Percentiles rank a stretch among this genome's conserved stretches.
Conservation (phyloP, 495 filamentous ascomycete species). For the Lasiosphaeria ovina region DNA sequence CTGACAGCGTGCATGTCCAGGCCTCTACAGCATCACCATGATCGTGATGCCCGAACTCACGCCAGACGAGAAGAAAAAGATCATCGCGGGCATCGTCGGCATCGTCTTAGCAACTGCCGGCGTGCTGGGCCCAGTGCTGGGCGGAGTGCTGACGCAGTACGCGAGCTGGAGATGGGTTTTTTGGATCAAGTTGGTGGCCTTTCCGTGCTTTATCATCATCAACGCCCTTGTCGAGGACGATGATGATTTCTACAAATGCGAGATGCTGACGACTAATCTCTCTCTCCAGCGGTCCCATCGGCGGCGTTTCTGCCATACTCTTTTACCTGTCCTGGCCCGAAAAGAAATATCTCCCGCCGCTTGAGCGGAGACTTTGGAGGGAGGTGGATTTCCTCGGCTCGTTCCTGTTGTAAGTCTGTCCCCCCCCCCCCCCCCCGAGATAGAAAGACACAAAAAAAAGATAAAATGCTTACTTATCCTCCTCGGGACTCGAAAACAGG, state of each 20-base stretch:
- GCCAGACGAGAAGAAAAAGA: conserved; percentile 34
- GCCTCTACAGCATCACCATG: conserved; percentile 48
- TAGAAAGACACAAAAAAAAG: neutral
- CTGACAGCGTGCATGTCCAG: too few relatives aligned
- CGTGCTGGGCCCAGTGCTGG: conserved; percentile 59
- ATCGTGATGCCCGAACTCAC: conserved; percentile 53
- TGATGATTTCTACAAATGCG: neutral
- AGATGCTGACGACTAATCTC: conserved; percentile 23
- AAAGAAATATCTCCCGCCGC: conserved; percentile 30
- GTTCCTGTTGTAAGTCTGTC: conserved; percentile 41
- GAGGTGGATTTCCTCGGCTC: conserved; percentile 57
- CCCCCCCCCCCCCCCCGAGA: too few relatives aligned
- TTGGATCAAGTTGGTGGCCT: conserved; percentile 58
- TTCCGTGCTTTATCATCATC: neutral
- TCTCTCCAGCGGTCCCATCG: conserved; percentile 44
- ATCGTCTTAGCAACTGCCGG: conserved; percentile 32
- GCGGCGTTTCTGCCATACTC: conserved; percentile 45
- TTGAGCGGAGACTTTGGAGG: conserved; percentile 38
- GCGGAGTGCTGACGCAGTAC: conserved; percentile 59
- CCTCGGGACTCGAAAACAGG: conserved; percentile 6
- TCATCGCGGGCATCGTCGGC: conserved; percentile 35
- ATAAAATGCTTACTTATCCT: neutral
- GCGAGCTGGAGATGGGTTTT: conserved; percentile 67
- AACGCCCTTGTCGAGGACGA: neutral
- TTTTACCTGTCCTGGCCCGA: conserved; percentile 49